A percentile compares a stretch with the other conserved stretches of the same genome.
These are phyloP conservation scores for Lactarius vividus DNA, from an alignment of 768 basidiomycete species.

Conservation along the genomic window DNA sequence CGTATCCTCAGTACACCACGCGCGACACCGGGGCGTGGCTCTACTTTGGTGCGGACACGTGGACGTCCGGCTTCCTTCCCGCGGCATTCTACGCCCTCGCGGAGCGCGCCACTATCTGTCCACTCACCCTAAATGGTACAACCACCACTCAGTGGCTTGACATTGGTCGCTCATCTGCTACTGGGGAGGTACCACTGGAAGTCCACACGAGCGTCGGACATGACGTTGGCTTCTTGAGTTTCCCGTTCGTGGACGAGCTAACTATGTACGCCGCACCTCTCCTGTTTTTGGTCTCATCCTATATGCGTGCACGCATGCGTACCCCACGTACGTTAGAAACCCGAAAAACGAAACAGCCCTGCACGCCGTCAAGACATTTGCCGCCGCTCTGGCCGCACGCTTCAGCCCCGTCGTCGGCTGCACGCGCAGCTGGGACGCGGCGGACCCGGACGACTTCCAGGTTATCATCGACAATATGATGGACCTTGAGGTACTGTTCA, in stretches of 20 bases:
- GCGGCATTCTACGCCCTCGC: slow-evolving; percentile 58
- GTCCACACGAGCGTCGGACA: slow-evolving; percentile 51
- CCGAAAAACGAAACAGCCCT: slow-evolving; percentile 55
- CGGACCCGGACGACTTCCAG: slow-evolving; percentile 58
- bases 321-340: slow-evolving; percentile 43
- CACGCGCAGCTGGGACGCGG: slow-evolving; percentile 65
- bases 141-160: slow-evolving; percentile 54
- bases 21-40: slow-evolving; percentile 50
- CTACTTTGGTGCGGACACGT: slow-evolving; percentile 52
- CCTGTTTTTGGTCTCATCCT: neutral
- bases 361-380: slow-evolving; percentile 55
- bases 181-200: slow-evolving; percentile 51
- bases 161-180: slow-evolving; percentile 50
- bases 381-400: slow-evolving; percentile 51
- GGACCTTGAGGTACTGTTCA: slow-evolving; percentile 52
- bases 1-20: slow-evolving; percentile 61
- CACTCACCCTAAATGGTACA: slow-evolving; percentile 37
- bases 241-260: slow-evolving; percentile 63
- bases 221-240: slow-evolving; percentile 71
- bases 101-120: slow-evolving; percentile 49
- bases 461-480: slow-evolving; percentile 83
- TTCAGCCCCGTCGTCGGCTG: slow-evolving; percentile 62
- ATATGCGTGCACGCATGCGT: neutral
- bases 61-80: slow-evolving; percentile 71
- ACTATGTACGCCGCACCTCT: slow-evolving; percentile 43